Evolutionary conservation across 2,329 filamentous ascomycete species (phyloP), one percentile per base, ranked within the genome.

Genomic region (Sporothrix schenckii): DNA sequence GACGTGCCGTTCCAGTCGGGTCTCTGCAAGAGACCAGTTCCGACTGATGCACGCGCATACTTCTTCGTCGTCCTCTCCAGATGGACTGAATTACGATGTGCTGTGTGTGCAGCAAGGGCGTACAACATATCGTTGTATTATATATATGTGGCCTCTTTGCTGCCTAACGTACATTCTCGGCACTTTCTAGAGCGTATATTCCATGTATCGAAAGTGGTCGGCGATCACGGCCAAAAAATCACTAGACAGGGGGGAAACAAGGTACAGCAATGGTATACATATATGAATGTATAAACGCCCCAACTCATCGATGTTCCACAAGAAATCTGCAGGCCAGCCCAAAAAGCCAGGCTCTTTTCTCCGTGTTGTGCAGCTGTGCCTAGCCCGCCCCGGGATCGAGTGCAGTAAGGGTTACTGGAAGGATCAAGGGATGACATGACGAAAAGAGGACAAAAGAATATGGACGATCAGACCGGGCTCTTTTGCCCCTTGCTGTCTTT

Each of bases 121-220:
- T 58, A 39, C 53, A 34, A 34, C 34, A 47, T 47, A 1, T 21
- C n/a, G 24, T 10, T 41, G 16, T 60, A 60, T 60, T 60, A 24
- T 24, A 41, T 60, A 11, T 21, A 60, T 21, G 56, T 60, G 4
- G 39, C 21, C 19, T 13, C 27, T 44, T 41, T 14, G 41, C 10
- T 11, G 16, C 13, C 16, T 10, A 13, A 39, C 34, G 4, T 34
- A 34, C 3, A 4, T 44, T 47, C 58, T 44, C 58, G 58, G 58
- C 58, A 16, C 56, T 14, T 13, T 47, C 58, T 44, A 39, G 21
- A n/a, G 30, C 39, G 11, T 63, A 11, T 9, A 27, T 21, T 63
- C 39, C n/a, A n/a, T 63, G 58, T 13, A 47, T 63, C 19, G 13
- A 60, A 61, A 47, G 16, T 27, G 58, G 58, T 63, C 58, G 58